Base-by-base conservation (phyloP, 1,284 basidiomycete species). In the Vanrija pseudolonga region DNA sequence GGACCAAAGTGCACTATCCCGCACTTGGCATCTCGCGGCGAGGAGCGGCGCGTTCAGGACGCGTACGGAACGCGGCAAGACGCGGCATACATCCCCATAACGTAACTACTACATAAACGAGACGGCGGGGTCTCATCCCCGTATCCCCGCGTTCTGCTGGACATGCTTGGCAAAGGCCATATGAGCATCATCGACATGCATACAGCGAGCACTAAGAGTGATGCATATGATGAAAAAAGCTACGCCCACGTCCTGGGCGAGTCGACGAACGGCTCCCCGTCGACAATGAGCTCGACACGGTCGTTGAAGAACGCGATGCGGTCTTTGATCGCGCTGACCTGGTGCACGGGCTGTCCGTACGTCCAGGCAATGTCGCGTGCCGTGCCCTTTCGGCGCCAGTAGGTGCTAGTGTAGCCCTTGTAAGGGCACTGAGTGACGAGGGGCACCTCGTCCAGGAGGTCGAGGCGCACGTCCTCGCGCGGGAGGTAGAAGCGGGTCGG, bases 401-500 rank as follows among this genome's bases (percentile, higher is more conserved):
- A 57, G 18, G 28, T 9, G 40, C 53, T 47, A 7, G 42, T 42
- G 11, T 22, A 19, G 32, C 55, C 55, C 45, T 57, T 57, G 51
- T 57, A 57, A 7, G 55, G 55, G 19, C 55, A 57, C 22, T 36
- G 14, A 3, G 55, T 57, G 4, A 7, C 17, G 9, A 28, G 39
- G 24, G 38, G 37, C 8, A 46, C 40, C 18, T 22, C 44, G 32
- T 43, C 40, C 17, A 57, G 51, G 3, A 23, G 12, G n/a, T 53
- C 47, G 44, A 38, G 47, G 3, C 14, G 5, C 19, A 57, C 48
- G 15, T 53, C 47, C 6, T 11, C 40, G 11, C 19, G 47, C 0
- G 51, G 36, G 19, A 57, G 40, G 28, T 57, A 57, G 51, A 47
- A 57, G 11, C 55, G 51, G 12, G 44, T 47, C 20, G 55, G 55